phyloP scores from a whole-genome alignment of 192 early-diverging fungal genomes.

The Phycomyces blakesleeanus region DNA sequence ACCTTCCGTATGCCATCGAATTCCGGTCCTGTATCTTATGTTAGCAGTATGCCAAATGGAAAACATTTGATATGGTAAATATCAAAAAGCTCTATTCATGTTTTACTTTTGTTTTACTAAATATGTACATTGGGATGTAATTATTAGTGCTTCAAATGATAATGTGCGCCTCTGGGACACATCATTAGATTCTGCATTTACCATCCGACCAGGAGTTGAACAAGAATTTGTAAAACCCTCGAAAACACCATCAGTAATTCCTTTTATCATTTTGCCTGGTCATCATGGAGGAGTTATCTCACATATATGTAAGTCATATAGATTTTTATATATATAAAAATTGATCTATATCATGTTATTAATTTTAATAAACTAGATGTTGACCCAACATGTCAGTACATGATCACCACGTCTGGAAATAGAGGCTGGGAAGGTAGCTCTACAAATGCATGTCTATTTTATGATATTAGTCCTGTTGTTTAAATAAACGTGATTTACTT shows the following conservation, averaged over 20 bases:
- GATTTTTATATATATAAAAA: too few species aligned
- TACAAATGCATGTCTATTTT: conserved; percentile 82
- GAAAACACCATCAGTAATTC: conserved; percentile 41
- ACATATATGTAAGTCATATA: conserved; percentile 63
- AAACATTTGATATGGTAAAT: conserved; percentile 79
- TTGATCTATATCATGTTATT: conserved; percentile 9
- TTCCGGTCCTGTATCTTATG: conserved; percentile 83
- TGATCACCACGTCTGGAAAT: conserved; percentile 91
- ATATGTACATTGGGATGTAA: too few species aligned
- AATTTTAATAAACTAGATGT: conserved; percentile 48
- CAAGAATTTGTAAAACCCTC: conserved; percentile 18
- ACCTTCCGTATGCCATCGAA: conserved; percentile 79
- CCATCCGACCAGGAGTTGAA: conserved; percentile 32
- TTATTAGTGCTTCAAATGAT: conserved; percentile 77
- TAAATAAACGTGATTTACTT: conserved; percentile 11
- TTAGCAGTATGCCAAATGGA: conserved; percentile 73
- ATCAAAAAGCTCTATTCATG: not conserved
- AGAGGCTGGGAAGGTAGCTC: conserved; percentile 93
- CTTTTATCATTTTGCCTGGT: conserved; percentile 91
- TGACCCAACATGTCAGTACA: conserved; percentile 68
- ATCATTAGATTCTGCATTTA: conserved; percentile 45
- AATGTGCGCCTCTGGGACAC: conserved; percentile 90
- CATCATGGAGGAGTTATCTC: conserved; percentile 89
- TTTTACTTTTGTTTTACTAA: too few species aligned
- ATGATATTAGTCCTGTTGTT: conserved; percentile 64